A percentile compares a stretch with the other conserved stretches of the same genome.
phyloP scores from a whole-genome alignment of 163 green algal genomes.

The Volvox carteri region DNA sequence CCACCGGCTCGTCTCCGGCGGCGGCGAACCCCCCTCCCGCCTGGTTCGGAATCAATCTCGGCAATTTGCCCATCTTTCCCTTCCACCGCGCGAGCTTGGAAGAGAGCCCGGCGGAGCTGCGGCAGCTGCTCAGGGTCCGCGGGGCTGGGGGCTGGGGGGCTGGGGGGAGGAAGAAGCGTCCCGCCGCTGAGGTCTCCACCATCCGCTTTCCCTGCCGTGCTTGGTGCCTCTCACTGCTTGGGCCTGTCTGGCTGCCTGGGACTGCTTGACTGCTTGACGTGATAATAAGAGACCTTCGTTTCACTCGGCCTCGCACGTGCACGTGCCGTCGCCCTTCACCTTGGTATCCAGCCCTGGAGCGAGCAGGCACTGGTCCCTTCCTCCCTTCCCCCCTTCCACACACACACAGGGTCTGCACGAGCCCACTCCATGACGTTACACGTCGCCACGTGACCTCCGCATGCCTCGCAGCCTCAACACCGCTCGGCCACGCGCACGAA shows the following conservation, averaged over 20 bases:
- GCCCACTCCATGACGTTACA: background rate
- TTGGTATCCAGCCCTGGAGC: too few relatives aligned
- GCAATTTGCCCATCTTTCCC: slow-evolving; percentile 44
- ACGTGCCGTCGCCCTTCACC: too few relatives aligned
- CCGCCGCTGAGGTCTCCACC: too few relatives aligned
- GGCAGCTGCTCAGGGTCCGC: background rate
- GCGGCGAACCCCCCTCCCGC: too few relatives aligned
- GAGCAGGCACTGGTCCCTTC: background rate
- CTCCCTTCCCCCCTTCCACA: background rate
- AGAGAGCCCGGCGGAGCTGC: slow-evolving; percentile 16
- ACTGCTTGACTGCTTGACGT: background rate
- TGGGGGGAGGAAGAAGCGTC: background rate
- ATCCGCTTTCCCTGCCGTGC: too few relatives aligned
- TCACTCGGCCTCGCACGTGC: too few relatives aligned
- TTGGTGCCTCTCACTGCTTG: background rate
- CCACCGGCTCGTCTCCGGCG: too few relatives aligned
- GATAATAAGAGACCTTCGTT: background rate
- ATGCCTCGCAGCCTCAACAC: background rate
- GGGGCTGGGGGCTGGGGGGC: background rate
- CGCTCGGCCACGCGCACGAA: background rate
- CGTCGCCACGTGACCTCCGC: too few relatives aligned
- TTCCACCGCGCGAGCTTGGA: background rate
- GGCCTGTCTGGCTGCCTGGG: background rate
- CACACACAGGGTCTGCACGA: background rate
- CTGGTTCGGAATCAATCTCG: slow-evolving; percentile 17